Evolutionary conservation across 495 filamentous ascomycete genomes (phyloP), one percentile per base, ranked within the genome.

Genomic region (Clavariopsis aquatica): DNA sequence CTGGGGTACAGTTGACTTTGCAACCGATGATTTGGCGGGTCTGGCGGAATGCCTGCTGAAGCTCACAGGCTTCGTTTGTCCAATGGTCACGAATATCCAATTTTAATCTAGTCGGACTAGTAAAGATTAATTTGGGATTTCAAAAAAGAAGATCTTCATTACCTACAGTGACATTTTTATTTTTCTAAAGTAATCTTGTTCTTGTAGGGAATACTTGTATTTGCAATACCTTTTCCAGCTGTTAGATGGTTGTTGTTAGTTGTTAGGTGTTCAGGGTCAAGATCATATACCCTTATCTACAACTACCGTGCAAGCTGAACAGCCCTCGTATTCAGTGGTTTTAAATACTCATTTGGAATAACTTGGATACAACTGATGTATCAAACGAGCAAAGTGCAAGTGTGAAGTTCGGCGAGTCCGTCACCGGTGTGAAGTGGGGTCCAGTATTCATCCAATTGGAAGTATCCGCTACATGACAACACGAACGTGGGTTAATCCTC

Each of bases 11-110:
- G 31, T 54, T 5, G 29, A 63, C 41, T 24, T 29, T 13, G n/a
- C 29, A 63, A 51, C 60, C 60, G 22, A 63, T 34, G 28, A 45
- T 19, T 26, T 56, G 26, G 34, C 20, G 19, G 23, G 55, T 47
- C 17, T 41, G 34, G 29, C 55, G 29, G 41, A 54, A 52, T 6
- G 49, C 29, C 20, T 54, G 31, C 31, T 63, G 60, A 43, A 63
- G 60, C 1, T 34, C 43, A 13, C 45, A 45, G 31, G 38, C 36
- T 46, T 63, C 60, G 38, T 63, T 63, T 7, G 51, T 28, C 60
- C 60, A 63, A 8, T 63, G 51, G 51, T 63, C 60, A 10, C 60
- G 60, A 26, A 63, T 49, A 49, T 63, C 60, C 5, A 63, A 27
- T 31, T 63, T 63, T 20, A 63, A 28, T 4, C 60, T 49, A 2